Conservation (phyloP, 768 basidiomycete species). For the Clitopilus hobsonii region DNA sequence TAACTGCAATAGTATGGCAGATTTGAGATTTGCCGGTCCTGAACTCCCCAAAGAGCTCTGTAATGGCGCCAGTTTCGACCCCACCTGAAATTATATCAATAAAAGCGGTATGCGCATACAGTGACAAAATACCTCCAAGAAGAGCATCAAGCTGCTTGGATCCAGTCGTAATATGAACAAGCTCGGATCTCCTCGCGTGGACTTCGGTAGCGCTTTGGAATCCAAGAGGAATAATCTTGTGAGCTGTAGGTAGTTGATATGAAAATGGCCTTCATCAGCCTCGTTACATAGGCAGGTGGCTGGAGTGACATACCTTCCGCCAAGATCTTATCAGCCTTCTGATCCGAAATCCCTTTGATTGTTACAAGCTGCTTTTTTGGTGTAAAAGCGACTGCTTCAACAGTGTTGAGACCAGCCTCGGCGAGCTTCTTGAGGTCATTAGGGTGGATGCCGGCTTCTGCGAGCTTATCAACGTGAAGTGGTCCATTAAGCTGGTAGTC, state of each 20-base stretch:
- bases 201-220: constrained; percentile 99
- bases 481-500: constrained; percentile 68
- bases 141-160: constrained; percentile 95
- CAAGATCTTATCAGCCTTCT: constrained; percentile 96
- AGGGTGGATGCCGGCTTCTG: constrained; percentile 84
- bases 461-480: constrained; percentile 75
- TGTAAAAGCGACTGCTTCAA: constrained; percentile 95
- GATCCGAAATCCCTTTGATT: constrained; percentile 96
- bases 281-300: constrained; percentile 3
- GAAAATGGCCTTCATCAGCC: not conserved
- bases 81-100: constrained; percentile 52
- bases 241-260: constrained; percentile 62
- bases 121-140: constrained; percentile 63
- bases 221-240: constrained; percentile 94
- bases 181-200: constrained; percentile 89
- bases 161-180: constrained; percentile 95
- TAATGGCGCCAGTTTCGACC: constrained; percentile 97
- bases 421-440: constrained; percentile 94
- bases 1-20: constrained; percentile 96
- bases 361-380: constrained; percentile 88
- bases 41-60: constrained; percentile 98
- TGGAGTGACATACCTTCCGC: constrained; percentile 64
- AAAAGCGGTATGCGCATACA: not conserved
- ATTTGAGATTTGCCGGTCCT: constrained; percentile 97
- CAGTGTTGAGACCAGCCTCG: constrained; percentile 88